Evolutionary conservation across 1,284 basidiomycete genomes (phyloP).

Genomic region (Meripilus lineatus): DNA sequence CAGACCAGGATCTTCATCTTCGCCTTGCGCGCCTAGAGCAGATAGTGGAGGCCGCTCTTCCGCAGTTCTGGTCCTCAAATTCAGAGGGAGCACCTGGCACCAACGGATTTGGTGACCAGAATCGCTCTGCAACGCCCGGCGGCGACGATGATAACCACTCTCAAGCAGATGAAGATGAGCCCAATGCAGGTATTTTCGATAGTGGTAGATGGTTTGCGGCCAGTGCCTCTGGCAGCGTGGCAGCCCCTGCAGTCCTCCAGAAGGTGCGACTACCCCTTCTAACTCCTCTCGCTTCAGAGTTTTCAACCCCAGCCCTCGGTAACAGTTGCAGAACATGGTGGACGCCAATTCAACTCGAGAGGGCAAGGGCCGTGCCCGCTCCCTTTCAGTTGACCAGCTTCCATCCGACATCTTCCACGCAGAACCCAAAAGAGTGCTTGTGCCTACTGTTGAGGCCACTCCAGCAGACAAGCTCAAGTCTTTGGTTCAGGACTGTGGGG

Average conservation of each 20-base stretch:
- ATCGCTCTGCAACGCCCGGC: slow-evolving; percentile 41
- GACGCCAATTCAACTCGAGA: slow-evolving; percentile 21
- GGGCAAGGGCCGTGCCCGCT: slow-evolving; percentile 10
- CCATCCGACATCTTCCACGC: slow-evolving; percentile 19
- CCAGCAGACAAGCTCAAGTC: slow-evolving; percentile 77
- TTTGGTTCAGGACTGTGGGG: slow-evolving; percentile 86
- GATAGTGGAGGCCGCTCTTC: slow-evolving; percentile 72
- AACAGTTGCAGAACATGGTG: slow-evolving; percentile 61
- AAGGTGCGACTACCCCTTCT: slow-evolving; percentile 44
- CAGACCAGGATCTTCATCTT: slow-evolving; percentile 72
- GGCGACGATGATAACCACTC: slow-evolving; percentile 63
- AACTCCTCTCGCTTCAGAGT: no score
- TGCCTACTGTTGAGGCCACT: slow-evolving; percentile 50
- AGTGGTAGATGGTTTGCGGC: slow-evolving; percentile 83
- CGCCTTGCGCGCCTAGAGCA: slow-evolving; percentile 71
- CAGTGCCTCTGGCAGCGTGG: slow-evolving; percentile 73
- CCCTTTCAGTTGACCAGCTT: slow-evolving; percentile 15
- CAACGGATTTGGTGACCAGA: slow-evolving; percentile 28
- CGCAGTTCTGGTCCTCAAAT: slow-evolving; percentile 53
- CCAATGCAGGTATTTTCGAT: slow-evolving; percentile 70
- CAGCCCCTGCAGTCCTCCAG: slow-evolving; percentile 70
- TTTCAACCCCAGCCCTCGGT: no score
- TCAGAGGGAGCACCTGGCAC: slow-evolving; percentile 31
- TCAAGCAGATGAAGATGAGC: slow-evolving; percentile 67
- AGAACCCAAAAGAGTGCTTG: slow-evolving; percentile 18